phyloP scores from a whole-genome alignment of 106 monocot genomes.

The Alisma plantagoaquatica region DNA sequence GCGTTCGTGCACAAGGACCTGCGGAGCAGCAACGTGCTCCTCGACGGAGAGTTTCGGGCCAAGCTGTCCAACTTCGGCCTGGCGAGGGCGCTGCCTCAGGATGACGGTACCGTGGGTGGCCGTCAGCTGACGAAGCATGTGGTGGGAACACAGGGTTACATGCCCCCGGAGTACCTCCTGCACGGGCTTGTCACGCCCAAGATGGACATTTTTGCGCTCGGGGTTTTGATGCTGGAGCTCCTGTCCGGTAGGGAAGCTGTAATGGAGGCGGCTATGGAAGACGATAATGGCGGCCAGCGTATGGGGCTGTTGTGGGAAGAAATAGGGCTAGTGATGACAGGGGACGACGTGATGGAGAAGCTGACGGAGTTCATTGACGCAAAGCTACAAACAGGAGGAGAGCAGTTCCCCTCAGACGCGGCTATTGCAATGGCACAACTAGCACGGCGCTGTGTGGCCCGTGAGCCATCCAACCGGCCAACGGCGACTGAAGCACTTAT shows the following conservation, averaged over 20 bases:
- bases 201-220: conserved; percentile 81
- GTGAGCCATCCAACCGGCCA: conserved; percentile 32
- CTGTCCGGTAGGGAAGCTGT: conserved; percentile 61
- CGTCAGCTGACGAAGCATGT: conserved; percentile 65
- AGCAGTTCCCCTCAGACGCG: conserved; percentile 59
- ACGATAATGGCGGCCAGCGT: conserved; percentile 12
- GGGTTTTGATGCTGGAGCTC: conserved; percentile 74
- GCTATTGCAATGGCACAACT: conserved; percentile 64
- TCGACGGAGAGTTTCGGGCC: conserved; percentile 49
- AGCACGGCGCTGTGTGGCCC: conserved; percentile 50
- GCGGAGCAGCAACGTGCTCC: conserved; percentile 68
- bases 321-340: conserved; percentile 24
- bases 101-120: too few relatives aligned
- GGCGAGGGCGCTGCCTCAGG: conserved; percentile 29
- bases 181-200: conserved; percentile 76
- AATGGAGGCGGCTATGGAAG: conserved; percentile 6
- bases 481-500: conserved; percentile 36
- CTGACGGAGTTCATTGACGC: conserved; percentile 55
- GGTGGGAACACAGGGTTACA: conserved; percentile 73
- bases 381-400: conserved; percentile 21
- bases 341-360: conserved; percentile 52
- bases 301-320: conserved; percentile 23
- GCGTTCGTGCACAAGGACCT: conserved; percentile 76
- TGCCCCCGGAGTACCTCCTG: conserved; percentile 88
- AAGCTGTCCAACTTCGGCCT: conserved; percentile 69